Base-by-base conservation (phyloP, 176 grass and related monocot species). In the Aegilops sharonensis region DNA sequence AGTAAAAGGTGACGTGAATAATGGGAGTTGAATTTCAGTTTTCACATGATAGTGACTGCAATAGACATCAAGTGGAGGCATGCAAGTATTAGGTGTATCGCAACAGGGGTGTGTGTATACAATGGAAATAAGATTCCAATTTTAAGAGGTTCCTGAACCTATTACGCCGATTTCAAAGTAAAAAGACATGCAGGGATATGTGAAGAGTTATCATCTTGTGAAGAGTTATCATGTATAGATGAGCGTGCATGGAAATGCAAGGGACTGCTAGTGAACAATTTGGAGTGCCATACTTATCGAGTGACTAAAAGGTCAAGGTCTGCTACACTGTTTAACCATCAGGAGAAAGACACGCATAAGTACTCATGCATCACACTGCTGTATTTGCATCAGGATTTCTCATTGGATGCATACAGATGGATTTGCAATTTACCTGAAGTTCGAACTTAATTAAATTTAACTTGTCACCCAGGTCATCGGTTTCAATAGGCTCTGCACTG, bases 391-490 rank as follows among this genome's bases (percentile, higher is more conserved):
- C 21, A 68, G 36, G 15, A 60, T 13, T 82, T 80, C 45, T 61
- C 32, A 85, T 65, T 30, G 20, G 30, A 64, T 75, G 36, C 25
- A 48, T 43, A 85, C 15, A 30, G 62, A 68, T 80, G 79, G 17
- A 83, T 78, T 78, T 50, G 42, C 34, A 85, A 25, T 30, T 82
- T 83, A 98, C 93, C 95, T 98, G 91, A 84, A 98, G 84, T 88
- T 98, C 95, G 27, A 98, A 98, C 66, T 98, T 98, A 21, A 98
- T 78, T 52, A 81, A 75, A 82, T 90, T 87, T 61, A 73, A 73
- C 50, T 43, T 93, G 12, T 54, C 78, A 11, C 21, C 79, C n/a
- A 80, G 43, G 72, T 85, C 81, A 48, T 91, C 92, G 25, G 79
- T 92, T 89, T 90, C 88, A 78, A 91, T 83, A 76, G 86, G 75